A percentile compares a stretch with the other conserved stretches of the same genome.
These are phyloP conservation scores for Micractinium sp. DNA, from an alignment of 139 green algal genomes.

Conservation along the genomic window DNA sequence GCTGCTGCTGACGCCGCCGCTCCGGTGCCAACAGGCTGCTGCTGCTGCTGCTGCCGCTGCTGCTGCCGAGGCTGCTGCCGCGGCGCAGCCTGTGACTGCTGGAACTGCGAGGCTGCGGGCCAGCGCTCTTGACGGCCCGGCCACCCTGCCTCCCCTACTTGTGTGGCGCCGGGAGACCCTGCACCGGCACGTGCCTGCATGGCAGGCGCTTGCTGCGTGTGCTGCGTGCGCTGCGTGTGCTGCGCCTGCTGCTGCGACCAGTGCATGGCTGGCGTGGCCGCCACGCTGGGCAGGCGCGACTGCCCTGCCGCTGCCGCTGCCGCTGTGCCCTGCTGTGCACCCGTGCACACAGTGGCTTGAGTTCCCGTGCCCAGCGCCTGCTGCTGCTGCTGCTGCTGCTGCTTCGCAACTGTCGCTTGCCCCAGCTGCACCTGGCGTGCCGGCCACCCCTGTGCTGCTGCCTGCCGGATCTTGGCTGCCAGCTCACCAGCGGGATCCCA, in stretches of 20 bases:
- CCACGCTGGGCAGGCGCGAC: neutral
- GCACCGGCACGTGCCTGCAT: neutral
- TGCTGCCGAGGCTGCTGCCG: neutral
- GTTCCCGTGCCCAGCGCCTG: neutral
- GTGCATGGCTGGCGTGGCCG: slow-evolving; percentile 10
- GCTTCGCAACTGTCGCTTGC: neutral
- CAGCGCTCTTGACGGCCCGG: too few relatives aligned
- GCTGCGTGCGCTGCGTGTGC: neutral
- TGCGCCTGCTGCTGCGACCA: slow-evolving; percentile 3
- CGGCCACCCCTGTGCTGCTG: neutral
- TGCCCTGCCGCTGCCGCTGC: neutral
- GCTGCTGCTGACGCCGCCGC: neutral
- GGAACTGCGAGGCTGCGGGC: neutral
- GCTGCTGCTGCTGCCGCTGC: neutral
- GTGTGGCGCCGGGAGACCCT: neutral
- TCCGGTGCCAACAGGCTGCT: neutral
- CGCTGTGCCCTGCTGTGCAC: neutral
- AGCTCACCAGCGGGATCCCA: neutral
- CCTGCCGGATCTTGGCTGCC: neutral
- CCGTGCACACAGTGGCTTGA: neutral
- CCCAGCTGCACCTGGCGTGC: neutral
- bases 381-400: neutral
- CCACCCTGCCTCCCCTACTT: neutral
- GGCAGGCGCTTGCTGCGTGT: neutral
- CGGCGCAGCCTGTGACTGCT: neutral